Evolutionary conservation across 106 monocot species (phyloP).

Genomic region (Iris macrosiphon): DNA sequence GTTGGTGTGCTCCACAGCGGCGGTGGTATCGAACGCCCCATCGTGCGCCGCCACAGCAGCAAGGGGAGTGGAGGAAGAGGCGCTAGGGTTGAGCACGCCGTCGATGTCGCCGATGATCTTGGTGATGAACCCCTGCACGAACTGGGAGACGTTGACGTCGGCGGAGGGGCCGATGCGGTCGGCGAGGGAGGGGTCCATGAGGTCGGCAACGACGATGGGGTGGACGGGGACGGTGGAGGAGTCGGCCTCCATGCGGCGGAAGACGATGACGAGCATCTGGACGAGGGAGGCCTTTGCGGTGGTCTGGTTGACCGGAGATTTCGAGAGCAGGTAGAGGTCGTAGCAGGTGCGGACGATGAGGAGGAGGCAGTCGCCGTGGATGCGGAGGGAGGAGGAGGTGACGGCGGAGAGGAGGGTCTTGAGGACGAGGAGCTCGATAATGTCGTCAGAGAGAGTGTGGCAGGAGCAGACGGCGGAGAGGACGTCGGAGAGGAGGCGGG

Average conservation of each 20-base stretch:
- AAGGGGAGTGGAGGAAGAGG: conserved; percentile 8
- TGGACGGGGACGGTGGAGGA: conserved; percentile 86
- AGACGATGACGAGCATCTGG: conserved; percentile 98
- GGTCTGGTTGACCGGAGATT: conserved; percentile 71
- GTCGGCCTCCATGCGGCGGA: conserved; percentile 97
- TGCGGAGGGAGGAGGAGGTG: conserved; percentile 75
- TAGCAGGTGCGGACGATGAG: conserved; percentile 77
- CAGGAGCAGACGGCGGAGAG: conserved; percentile 64
- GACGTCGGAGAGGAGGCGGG: conserved; percentile 49
- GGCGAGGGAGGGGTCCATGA: conserved; percentile 52
- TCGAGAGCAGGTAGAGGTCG: conserved; percentile 70
- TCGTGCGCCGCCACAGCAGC: conserved; percentile 26
- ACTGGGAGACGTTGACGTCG: conserved; percentile 52
- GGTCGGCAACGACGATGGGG: conserved; percentile 91
- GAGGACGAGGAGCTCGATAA: conserved; percentile 70
- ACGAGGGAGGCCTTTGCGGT: conserved; percentile 95
- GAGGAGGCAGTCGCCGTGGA: conserved; percentile 85
- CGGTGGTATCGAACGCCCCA: conserved; percentile 81
- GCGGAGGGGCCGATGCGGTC: conserved; percentile 5
- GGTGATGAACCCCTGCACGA: conserved; percentile 91
- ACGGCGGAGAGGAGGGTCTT: conserved; percentile 94
- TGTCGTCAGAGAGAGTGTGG: conserved; percentile 49
- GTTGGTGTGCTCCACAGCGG: conserved; percentile 64
- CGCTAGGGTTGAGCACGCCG: conserved; percentile 54
- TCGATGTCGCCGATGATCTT: conserved; percentile 87